Evolutionary conservation across 2,329 filamentous ascomycete species (phyloP).

Genomic region (Hawksworthiomyces lignivorus): DNA sequence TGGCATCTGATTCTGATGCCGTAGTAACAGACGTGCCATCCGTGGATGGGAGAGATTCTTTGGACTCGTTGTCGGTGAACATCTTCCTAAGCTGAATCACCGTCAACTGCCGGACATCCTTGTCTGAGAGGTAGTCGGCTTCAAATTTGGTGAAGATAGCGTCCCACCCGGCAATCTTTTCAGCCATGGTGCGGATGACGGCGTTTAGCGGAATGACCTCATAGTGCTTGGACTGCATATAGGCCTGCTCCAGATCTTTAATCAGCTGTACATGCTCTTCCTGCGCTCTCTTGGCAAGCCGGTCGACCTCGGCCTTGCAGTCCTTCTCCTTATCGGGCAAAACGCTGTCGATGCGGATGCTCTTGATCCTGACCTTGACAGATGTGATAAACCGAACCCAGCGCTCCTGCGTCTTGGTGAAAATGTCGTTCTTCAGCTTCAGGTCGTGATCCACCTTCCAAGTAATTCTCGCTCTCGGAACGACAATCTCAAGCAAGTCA

Average conservation of each 20-base stretch:
- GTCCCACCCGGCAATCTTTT: slow-evolving; percentile 92
- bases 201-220: slow-evolving; percentile 91
- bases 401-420: slow-evolving; percentile 68
- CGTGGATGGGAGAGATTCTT: slow-evolving; percentile 61
- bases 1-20: not conserved
- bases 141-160: slow-evolving; percentile 85
- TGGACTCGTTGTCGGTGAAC: slow-evolving; percentile 84
- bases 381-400: slow-evolving; percentile 83
- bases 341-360: slow-evolving; percentile 87
- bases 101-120: slow-evolving; percentile 87
- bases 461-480: slow-evolving; percentile 80
- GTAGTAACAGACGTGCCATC: slow-evolving; percentile 39
- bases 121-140: slow-evolving; percentile 88
- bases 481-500: slow-evolving; percentile 87
- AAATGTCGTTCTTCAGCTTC: slow-evolving; percentile 87
- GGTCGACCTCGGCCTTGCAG: slow-evolving; percentile 75
- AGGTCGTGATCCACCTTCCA: slow-evolving; percentile 98
- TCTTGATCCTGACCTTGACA: slow-evolving; percentile 73
- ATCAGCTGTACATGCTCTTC: slow-evolving; percentile 73
- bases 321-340: slow-evolving; percentile 77
- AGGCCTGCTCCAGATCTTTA: slow-evolving; percentile 76
- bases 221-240: slow-evolving; percentile 91
- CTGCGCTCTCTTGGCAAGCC: slow-evolving; percentile 67
- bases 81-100: slow-evolving; percentile 90
- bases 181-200: slow-evolving; percentile 81